Conservation (phyloP, 176 grass and related monocot genomes). For the Triticum urartu region DNA sequence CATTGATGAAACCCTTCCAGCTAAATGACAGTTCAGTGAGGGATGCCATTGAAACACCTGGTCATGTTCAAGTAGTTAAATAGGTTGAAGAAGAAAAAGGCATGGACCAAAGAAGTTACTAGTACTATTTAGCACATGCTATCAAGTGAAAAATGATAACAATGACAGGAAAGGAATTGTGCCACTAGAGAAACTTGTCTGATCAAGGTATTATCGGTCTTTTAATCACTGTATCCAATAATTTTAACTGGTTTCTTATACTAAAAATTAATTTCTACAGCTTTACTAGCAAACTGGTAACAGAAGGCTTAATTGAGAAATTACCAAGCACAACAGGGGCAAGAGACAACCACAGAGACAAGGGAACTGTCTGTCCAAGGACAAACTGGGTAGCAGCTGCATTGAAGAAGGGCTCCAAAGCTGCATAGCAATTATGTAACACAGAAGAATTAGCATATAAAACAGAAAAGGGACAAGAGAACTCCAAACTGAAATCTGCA, state of each 20-base stretch:
- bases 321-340: conserved; percentile 96
- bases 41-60: conserved; percentile 98
- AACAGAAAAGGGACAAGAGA: conserved; percentile 15
- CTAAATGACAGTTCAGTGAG: conserved; percentile 97
- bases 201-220: conserved; percentile 1
- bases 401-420: conserved; percentile 99
- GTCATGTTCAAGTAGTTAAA: conserved; percentile 40
- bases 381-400: conserved; percentile 97
- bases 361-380: conserved; percentile 90
- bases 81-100: conserved; percentile 25
- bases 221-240: background rate
- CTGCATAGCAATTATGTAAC: conserved; percentile 39
- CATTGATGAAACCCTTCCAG: conserved; percentile 94
- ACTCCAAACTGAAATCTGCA: conserved; percentile 8
- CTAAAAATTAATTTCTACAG: background rate
- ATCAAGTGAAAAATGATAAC: background rate
- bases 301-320: conserved; percentile 28
- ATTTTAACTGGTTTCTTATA: background rate
- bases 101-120: background rate
- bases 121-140: background rate
- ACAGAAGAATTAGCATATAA: conserved; percentile 21
- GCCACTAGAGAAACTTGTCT: background rate
- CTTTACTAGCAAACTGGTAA: background rate
- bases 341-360: conserved; percentile 90
- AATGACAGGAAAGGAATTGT: background rate